phyloP scores from a whole-genome alignment of 1,284 basidiomycete species.

The Tilletia horrida region DNA sequence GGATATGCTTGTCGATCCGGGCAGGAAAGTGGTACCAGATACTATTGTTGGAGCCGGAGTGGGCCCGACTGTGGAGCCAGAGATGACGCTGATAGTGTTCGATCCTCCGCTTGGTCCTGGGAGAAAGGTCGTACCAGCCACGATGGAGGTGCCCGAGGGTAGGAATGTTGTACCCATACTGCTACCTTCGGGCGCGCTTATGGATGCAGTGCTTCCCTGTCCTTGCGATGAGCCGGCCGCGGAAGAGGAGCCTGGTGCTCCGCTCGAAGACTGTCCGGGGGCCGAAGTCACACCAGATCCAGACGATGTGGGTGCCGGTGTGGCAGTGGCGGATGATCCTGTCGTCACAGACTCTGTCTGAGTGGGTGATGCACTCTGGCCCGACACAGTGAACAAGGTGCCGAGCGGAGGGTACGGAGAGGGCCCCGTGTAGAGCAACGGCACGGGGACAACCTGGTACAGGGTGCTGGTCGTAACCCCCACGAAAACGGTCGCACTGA shows the following conservation, averaged over 20 bases:
- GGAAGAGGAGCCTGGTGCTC: background rate
- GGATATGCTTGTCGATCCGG: background rate
- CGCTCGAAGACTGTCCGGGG: background rate
- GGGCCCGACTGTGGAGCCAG: background rate
- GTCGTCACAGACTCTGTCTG: background rate
- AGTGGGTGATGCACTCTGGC: background rate
- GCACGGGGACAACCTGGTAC: constrained; percentile 27
- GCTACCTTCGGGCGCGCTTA: background rate
- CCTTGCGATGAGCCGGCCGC: background rate
- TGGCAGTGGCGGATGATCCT: background rate
- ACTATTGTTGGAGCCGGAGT: background rate
- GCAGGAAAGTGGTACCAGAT: background rate
- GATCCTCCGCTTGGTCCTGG: background rate
- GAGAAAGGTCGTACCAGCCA: constrained; percentile 1
- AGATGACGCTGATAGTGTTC: background rate
- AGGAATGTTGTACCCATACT: constrained; percentile 1
- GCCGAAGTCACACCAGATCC: background rate
- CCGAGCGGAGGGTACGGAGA: constrained; percentile 39
- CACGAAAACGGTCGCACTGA: constrained; percentile 27
- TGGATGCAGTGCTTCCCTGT: background rate
- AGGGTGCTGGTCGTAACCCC: constrained; percentile 30
- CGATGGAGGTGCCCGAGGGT: constrained; percentile 4
- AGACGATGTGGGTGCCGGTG: background rate
- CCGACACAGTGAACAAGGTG: constrained; percentile 34
- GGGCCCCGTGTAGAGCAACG: constrained; percentile 42